Evolutionary conservation across 192 early-diverging fungal species (phyloP).

Genomic region (Cetraspora pellucida): DNA sequence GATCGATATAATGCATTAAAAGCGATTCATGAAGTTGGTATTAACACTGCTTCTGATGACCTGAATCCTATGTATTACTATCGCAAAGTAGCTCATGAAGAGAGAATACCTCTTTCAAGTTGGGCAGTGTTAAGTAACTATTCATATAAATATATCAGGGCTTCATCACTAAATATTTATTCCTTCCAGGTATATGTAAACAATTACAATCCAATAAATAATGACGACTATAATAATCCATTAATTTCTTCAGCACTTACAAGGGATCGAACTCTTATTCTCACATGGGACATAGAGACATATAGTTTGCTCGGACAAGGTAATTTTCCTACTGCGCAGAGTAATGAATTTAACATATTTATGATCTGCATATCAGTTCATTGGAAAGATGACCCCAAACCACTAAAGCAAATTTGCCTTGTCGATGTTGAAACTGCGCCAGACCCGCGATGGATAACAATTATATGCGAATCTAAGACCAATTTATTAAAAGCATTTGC

Average conservation of each 20-base stretch:
- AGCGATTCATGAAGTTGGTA: neutral
- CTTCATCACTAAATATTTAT: slow-evolving; percentile 17
- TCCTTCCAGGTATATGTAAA: slow-evolving; percentile 8
- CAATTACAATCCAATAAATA: neutral
- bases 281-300: slow-evolving; percentile 18
- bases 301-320: neutral
- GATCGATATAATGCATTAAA: slow-evolving; percentile 1
- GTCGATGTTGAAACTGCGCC: slow-evolving; percentile 4
- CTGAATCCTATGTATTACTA: slow-evolving; percentile 1
- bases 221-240: neutral
- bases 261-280: neutral
- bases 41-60: neutral
- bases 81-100: neutral
- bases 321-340: neutral
- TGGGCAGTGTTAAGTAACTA: slow-evolving; percentile 2
- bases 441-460: neutral
- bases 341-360: neutral
- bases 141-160: neutral
- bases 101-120: slow-evolving; percentile 8
- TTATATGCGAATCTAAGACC: neutral
- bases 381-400: neutral
- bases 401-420: neutral
- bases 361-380: slow-evolving; percentile 13
- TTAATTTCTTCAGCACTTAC: neutral
- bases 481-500: neutral